Evolutionary conservation across 129 eudicot genomes (phyloP).

Genomic region (Heracleum sosnowskyi): DNA sequence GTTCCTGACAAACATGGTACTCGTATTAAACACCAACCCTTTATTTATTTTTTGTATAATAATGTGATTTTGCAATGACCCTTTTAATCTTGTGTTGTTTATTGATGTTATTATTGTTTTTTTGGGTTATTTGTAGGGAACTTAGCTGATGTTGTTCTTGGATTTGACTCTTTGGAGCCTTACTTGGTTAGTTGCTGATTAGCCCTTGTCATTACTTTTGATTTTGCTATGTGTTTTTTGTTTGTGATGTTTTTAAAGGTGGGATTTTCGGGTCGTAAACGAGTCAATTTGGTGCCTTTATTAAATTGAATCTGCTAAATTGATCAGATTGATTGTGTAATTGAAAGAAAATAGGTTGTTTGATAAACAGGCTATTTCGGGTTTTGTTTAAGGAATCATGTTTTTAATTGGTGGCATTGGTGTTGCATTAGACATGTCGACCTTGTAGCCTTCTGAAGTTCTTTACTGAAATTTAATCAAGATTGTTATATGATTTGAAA

Average conservation of each 20-base stretch:
- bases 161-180: constrained; percentile 85
- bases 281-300: not conserved
- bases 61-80: not conserved
- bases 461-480: too few species aligned
- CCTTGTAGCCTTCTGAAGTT: too few species aligned
- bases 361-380: not conserved
- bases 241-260: not conserved
- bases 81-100: not conserved
- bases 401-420: not conserved
- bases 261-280: too few species aligned
- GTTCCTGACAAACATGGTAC: constrained; percentile 86
- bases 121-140: constrained; percentile 44
- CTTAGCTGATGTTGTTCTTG: constrained; percentile 92
- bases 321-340: not conserved
- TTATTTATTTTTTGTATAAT: too few species aligned
- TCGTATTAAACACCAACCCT: not conserved
- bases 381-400: not conserved
- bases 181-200: constrained; percentile 43
- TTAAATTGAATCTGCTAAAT: not conserved
- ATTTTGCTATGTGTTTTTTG: not conserved
- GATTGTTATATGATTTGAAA: too few species aligned
- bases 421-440: too few species aligned
- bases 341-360: too few species aligned
- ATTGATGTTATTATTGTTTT: not conserved
- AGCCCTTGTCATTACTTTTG: not conserved